These are phyloP conservation scores for Zopfochytrium polystomum DNA, from an alignment of 371 early-diverging fungal species.

Conservation along the genomic window DNA sequence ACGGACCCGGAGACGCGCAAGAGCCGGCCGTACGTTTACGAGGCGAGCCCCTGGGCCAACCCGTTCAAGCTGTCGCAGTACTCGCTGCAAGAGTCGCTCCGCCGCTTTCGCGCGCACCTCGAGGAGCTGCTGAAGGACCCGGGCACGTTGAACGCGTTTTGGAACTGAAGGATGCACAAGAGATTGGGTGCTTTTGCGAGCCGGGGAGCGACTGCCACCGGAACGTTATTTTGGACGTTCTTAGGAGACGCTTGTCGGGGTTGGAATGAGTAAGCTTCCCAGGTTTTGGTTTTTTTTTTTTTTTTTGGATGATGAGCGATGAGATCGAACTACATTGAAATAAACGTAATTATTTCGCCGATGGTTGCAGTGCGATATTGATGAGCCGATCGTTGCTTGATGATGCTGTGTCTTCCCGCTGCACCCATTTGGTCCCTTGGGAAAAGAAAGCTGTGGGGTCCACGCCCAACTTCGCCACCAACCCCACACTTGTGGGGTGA, in stretches of 20 bases:
- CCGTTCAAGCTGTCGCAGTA: neutral
- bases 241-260: neutral
- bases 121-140: neutral
- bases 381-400: too few species aligned
- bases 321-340: too few species aligned
- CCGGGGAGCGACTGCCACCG: neutral
- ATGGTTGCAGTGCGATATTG: too few species aligned
- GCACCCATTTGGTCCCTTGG: too few species aligned
- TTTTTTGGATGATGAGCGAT: too few species aligned
- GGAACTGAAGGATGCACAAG: neutral
- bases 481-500: too few species aligned
- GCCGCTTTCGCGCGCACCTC: neutral
- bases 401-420: too few species aligned
- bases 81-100: neutral
- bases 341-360: too few species aligned
- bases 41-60: slow-evolving; percentile 6
- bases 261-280: too few species aligned
- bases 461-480: too few species aligned
- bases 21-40: neutral
- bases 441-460: too few species aligned
- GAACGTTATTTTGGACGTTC: neutral
- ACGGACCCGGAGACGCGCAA: neutral
- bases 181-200: slow-evolving; percentile 2
- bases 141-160: neutral
- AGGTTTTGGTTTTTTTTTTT: too few species aligned